These are phyloP conservation scores for Austroboletus novae-zelandiae DNA, from an alignment of 1,284 basidiomycete genomes.

Conservation along the genomic window DNA sequence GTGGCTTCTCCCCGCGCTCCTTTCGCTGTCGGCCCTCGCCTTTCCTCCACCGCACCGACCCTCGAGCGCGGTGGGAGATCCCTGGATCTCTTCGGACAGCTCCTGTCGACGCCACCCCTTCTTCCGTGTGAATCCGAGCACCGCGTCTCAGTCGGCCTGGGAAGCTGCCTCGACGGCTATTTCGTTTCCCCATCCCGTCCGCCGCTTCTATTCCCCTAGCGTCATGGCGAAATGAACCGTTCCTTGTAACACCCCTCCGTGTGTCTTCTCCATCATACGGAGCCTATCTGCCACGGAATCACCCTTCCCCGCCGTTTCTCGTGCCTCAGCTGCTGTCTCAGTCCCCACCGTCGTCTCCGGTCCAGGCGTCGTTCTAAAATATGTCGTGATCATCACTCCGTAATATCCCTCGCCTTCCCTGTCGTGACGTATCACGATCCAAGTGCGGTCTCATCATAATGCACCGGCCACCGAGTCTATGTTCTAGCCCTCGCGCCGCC, in stretches of 20 bases:
- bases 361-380: conserved; percentile 1
- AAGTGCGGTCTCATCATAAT: background rate
- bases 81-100: conserved; percentile 23
- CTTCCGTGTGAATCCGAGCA: conserved; percentile 10
- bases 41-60: background rate
- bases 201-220: conserved; percentile 10
- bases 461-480: conserved; percentile 2
- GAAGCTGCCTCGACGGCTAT: conserved; percentile 9
- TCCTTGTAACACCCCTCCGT: conserved; percentile 10
- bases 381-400: no score
- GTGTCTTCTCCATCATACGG: conserved; percentile 16
- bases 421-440: conserved; percentile 10
- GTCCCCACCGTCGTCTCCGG: conserved; percentile 6
- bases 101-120: conserved; percentile 24
- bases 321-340: conserved; percentile 2
- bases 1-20: conserved; percentile 25
- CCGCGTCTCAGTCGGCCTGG: conserved; percentile 8
- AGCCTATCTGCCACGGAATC: conserved; percentile 11
- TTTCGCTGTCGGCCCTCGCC: conserved; percentile 17
- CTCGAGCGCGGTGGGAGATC: conserved; percentile 20
- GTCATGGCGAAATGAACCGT: conserved; percentile 17
- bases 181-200: conserved; percentile 12
- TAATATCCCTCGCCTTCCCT: background rate
- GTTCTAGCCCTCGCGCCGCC: conserved; percentile 12
- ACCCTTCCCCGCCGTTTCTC: conserved; percentile 10